Conservation (phyloP, 345 rosid genomes). For the Ailanthus altissimus region DNA sequence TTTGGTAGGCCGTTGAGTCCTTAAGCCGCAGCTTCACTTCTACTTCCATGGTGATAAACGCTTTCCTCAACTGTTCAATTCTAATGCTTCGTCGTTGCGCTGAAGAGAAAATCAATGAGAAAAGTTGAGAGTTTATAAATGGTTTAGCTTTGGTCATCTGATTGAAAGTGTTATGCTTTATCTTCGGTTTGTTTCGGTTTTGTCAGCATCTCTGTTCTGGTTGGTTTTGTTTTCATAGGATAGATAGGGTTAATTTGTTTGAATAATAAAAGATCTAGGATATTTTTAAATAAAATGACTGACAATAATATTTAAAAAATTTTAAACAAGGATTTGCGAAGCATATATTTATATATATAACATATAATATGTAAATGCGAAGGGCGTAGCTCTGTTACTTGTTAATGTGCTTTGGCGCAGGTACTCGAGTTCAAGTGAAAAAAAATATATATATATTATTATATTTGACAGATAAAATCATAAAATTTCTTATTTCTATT, state of each 20-base stretch:
- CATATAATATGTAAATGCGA: no score
- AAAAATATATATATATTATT: no score
- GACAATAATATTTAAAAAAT: no score
- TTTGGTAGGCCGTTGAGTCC: conserved; percentile 38
- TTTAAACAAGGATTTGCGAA: no score
- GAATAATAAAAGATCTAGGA: no score
- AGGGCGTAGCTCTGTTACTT: no score
- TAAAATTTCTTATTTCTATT: no score
- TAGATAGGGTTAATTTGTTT: neutral
- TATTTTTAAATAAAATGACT: no score
- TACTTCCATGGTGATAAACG: conserved; percentile 44
- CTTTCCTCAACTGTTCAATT: neutral
- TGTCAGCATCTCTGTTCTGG: neutral
- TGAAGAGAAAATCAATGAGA: neutral
- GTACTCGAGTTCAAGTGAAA: no score
- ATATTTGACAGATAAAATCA: no score
- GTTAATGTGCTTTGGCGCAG: no score
- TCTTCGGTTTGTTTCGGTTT: neutral
- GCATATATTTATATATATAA: no score
- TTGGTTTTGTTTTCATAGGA: neutral
- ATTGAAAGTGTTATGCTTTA: neutral
- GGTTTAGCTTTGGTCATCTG: neutral
- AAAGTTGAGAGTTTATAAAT: neutral
- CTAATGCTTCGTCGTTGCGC: neutral
- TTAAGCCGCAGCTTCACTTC: conserved; percentile 62